Base-by-base conservation (phyloP, 768 basidiomycete genomes). In the Suillus cothurnatus region DNA sequence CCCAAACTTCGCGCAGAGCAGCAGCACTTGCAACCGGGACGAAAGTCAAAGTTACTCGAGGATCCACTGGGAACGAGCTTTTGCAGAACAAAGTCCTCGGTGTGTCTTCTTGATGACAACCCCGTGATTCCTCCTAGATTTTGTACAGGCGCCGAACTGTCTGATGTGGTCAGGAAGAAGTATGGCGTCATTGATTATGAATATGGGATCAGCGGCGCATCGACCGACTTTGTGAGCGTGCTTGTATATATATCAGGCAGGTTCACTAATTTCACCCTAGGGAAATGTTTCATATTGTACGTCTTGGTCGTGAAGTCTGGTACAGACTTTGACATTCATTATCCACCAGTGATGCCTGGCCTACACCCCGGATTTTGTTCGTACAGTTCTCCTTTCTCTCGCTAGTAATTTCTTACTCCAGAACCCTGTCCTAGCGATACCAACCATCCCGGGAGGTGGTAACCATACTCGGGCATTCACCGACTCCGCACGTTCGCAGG, bases 381-480 rank as follows among this genome's bases (percentile, higher is more conserved):
- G 77, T 71, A 26, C 36, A 45, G 11, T 41, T 49, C 6, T 55
- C 31, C 36, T 9, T 61, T 15, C 36, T 60, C 38, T 65, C 11
- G 52, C 49, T 32, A 39, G 7, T 60, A 26, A 57, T 39, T 56
- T 28, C 14, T 45, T 19, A 39, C 34, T 64, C 65, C 67, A 32
- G 32, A 28, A 31, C 15, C 21, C 38, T 23, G n/a, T 32, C 32
- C 23, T 14, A 93, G 92, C 90, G 14, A 94, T 94, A 49, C 93
- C 93, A 4, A 92, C 90, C 0, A 80, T 86, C 26, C 73, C 78
- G 0, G 81, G 87, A 68, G 93, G 92, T 14, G 92, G 92, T 9
- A 94, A 94, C 71, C 93, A 94, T 69, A 94, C 93, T 0, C 78
- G 77, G 2, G 87, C 79, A 15, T 94, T 94, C 72, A 77, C 85